phyloP scores from a whole-genome alignment of 805 yeast species.

The Sungouiozyma intestinalis region DNA sequence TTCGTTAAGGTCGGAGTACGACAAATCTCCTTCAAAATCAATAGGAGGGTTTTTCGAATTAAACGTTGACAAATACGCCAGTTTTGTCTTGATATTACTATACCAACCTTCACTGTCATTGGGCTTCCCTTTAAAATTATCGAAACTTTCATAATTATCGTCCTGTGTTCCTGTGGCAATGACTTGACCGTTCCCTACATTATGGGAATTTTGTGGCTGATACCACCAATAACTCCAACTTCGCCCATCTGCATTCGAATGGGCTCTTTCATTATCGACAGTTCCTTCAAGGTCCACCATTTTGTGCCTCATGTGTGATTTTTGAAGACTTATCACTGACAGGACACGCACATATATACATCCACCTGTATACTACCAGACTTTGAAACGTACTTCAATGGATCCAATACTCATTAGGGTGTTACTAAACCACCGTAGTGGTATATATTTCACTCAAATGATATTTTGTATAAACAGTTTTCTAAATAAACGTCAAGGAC shows the following conservation, averaged over 20 bases:
- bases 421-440: too few species aligned
- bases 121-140: background rate
- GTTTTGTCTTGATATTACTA: constrained; percentile 6
- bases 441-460: background rate
- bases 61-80: constrained; percentile 8
- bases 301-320: background rate
- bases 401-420: too few species aligned
- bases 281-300: background rate
- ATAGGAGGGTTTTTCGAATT: constrained; percentile 1
- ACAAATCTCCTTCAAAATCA: constrained; percentile 10
- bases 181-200: background rate
- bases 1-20: constrained; percentile 19
- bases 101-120: constrained; percentile 10
- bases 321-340: too few species aligned
- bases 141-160: background rate
- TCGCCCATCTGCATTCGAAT: constrained; percentile 1
- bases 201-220: background rate
- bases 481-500: background rate
- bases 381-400: too few species aligned
- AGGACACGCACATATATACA: too few species aligned
- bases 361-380: too few species aligned
- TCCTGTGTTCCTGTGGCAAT: background rate
- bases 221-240: constrained; percentile 4
- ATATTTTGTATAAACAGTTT: background rate
- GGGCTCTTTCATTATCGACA: background rate